phyloP scores from a whole-genome alignment of 179 eudicot genomes.

The Gypsophila paniculata region DNA sequence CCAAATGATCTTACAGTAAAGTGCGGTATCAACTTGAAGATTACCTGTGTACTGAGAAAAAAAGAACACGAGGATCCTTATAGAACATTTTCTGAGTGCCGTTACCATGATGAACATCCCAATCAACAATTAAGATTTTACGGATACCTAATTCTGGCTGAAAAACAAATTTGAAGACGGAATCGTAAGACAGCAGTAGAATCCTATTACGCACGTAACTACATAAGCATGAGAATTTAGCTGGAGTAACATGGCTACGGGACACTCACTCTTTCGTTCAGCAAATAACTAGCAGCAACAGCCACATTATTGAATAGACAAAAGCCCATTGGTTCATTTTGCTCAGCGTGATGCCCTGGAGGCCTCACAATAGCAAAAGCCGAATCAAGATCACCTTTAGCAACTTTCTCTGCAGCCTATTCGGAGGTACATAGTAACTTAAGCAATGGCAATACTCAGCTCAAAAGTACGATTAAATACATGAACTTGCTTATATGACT shows the following conservation, averaged over 20 bases:
- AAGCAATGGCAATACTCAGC: constrained; percentile 5
- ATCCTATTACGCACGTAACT: not conserved
- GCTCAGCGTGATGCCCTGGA: constrained; percentile 98
- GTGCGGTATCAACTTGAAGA: not conserved
- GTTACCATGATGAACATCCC: constrained; percentile 99
- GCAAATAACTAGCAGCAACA: constrained; percentile 71
- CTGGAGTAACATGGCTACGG: not conserved
- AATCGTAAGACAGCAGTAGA: constrained; percentile 11
- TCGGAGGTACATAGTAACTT: constrained; percentile 20
- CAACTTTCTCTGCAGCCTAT: constrained; percentile 87
- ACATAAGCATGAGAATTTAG: not conserved
- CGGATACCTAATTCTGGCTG: constrained; percentile 72
- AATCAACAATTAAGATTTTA: constrained; percentile 84
- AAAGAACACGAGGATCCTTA: constrained; percentile 87
- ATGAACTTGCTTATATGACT: not conserved
- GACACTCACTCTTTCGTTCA: constrained; percentile 66
- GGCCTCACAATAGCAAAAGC: constrained; percentile 98
- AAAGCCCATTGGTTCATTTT: constrained; percentile 88
- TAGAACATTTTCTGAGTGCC: constrained; percentile 94
- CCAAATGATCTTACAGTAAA: not conserved
- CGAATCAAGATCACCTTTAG: constrained; percentile 77
- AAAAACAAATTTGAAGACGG: constrained; percentile 16
- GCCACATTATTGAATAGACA: constrained; percentile 92
- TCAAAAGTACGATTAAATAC: not conserved
- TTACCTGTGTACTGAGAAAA: constrained; percentile 97